phyloP scores from a whole-genome alignment of 345 rosid species.

The Populus simonii region DNA sequence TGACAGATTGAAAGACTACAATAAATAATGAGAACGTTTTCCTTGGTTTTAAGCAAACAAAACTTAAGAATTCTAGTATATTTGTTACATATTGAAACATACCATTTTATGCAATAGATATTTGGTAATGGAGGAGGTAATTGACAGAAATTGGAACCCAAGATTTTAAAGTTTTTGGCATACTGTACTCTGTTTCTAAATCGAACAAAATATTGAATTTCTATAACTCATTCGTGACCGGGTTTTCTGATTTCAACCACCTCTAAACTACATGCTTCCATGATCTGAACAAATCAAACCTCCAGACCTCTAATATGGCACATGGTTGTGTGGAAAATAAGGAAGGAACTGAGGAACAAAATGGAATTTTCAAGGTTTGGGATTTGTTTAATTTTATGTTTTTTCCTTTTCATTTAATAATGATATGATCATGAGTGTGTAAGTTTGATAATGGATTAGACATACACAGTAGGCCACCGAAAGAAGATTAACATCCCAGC shows the following conservation, averaged over 20 bases:
- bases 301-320: background rate
- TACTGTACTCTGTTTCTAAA: background rate
- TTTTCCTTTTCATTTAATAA: background rate
- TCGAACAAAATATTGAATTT: background rate
- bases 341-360: background rate
- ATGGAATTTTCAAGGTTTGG: background rate
- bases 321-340: background rate
- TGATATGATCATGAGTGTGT: background rate
- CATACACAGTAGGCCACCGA: constrained; percentile 78
- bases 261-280: background rate
- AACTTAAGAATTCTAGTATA: background rate
- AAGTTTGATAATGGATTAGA: background rate
- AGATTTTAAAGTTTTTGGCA: background rate
- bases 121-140: background rate
- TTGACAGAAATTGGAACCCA: background rate
- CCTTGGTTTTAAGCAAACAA: background rate
- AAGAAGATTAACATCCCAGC: constrained; percentile 68
- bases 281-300: background rate
- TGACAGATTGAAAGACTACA: too few species aligned
- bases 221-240: background rate
- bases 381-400: background rate
- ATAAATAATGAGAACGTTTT: background rate
- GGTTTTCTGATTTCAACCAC: background rate
- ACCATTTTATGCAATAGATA: background rate
- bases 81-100: background rate